Base-by-base conservation (phyloP, 2,329 filamentous ascomycete species). In the Calonectria pseudoreteaudii region DNA sequence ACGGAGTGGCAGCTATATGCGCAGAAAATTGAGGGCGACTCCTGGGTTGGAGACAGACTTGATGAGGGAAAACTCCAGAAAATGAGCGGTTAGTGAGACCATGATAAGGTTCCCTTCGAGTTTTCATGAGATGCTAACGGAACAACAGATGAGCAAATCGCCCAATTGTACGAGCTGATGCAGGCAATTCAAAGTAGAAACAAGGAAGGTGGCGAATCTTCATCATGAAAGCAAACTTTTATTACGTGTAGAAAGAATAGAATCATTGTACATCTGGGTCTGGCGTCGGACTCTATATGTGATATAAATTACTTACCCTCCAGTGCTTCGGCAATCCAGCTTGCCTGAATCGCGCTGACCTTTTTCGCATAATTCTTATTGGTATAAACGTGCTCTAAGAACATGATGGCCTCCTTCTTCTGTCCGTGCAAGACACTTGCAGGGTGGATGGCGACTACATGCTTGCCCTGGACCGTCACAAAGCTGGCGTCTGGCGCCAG, bases 1-100 rank as follows among this genome's bases (percentile, higher is more conserved):
- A 96, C 94, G 0, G 96, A 98, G 84, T 99, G 96, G 96, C 97
- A 99, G 84, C 87, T 95, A 67, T 99, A 98, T 82, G 96, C 95
- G 2, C 96, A 99, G 83, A 93, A 95, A 82, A 87, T 99, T 20
- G 96, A 98, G 82, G 96, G 96, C 0, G 93, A 98, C 68, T 84
- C 89, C 0, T 98, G 97, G 97, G 89, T 90, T 73, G 96, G 93
- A 1, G 94, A 95, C 76, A 96, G 93, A 83, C 89, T 98, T 83
- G 96, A 98, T 76, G 91, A 91, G 78, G 88, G 87, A 0, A 98
- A 98, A 85, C 88, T 98, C 70, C 93, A 95, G 74, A 98, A 98
- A 85, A 94, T 98, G 95, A 98, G 94, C 83, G 96, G 95, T 97
- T 84, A 79, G 92, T 73, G 7, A 67, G 10, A 23, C 23, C 18